Evolutionary conservation across 2,329 filamentous ascomycete genomes (phyloP), one percentile per base, ranked within the genome.

Genomic region (Diaporthe citri): DNA sequence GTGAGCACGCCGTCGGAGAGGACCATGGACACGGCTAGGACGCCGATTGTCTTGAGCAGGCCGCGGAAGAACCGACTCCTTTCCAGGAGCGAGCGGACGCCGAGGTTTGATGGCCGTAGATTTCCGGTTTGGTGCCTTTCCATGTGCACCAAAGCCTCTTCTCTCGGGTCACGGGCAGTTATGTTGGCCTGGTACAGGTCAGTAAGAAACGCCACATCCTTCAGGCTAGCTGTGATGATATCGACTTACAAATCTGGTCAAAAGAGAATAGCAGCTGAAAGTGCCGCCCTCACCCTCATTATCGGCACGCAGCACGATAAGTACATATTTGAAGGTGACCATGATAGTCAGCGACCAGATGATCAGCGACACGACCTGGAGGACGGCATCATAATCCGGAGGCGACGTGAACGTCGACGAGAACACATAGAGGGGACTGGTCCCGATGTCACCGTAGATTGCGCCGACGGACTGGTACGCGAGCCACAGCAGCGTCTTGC

Each of bases 281-380:
- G 91, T 93, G 41, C 92, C 92, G 48, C 92, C 92, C 79, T 93
- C 91, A 62, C 92, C 92, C 80, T 93, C 91, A 75, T 93, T 91
- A 79, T 93, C 91, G 62, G 92, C 92, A 31, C 84, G 85, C 6
- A 93, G 82, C 55, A 93, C 88, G 78, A 93, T 89, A 74, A 92
- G 84, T 28, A 92, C 87, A 79, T 93, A 93, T 83, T 93, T 93
- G 73, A 93, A 78, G 0, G 90, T 92, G 41, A 93, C 91, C 83
- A 93, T 92, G 75, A 93, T 83, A n/a, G 90, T 92, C 60, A 93
- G 81, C 0, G 90, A 88, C 92, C 92, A 93, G 52, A 93, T 87
- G 72, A 93, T 89, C 48, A 93, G 86, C 2, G 92, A 93, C 2
- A 93, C 83, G 0, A 90, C 91, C 66, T 92, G 90, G 46, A 93